Conservation (phyloP, 352 stramenopile genomes). For the Halophytophthora batemanensis region DNA sequence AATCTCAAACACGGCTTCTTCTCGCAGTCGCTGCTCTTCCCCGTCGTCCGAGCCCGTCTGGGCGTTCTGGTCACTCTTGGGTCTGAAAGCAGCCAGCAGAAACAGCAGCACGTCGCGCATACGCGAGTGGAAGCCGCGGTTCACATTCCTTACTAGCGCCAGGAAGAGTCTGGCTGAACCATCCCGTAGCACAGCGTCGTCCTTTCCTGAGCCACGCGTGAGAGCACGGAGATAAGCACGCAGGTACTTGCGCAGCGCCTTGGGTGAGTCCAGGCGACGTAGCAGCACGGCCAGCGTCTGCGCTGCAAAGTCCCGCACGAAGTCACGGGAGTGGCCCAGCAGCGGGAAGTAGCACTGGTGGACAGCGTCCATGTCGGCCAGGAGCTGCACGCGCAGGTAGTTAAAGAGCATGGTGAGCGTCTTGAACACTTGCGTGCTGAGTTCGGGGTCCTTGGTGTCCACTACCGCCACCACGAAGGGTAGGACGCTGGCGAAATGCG, state of each 20-base stretch:
- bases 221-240: constrained; percentile 74
- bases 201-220: constrained; percentile 52
- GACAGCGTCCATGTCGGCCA: constrained; percentile 88
- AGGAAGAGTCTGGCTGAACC: constrained; percentile 88
- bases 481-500: constrained; percentile 62
- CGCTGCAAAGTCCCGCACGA: constrained; percentile 88
- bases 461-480: constrained; percentile 74
- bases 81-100: constrained; percentile 68
- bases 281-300: constrained; percentile 85
- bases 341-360: constrained; percentile 90
- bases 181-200: constrained; percentile 70
- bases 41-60: constrained; percentile 15
- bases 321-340: constrained; percentile 79
- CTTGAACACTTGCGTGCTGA: constrained; percentile 90
- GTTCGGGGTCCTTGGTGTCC: constrained; percentile 85
- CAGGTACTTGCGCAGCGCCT: constrained; percentile 81
- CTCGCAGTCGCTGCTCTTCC: constrained; percentile 20
- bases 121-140: constrained; percentile 82
- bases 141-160: constrained; percentile 78
- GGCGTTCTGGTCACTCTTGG: constrained; percentile 24
- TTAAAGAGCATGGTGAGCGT: constrained; percentile 89
- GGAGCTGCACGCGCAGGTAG: constrained; percentile 76
- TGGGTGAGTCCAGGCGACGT: constrained; percentile 67
- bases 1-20: constrained; percentile 57
- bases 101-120: constrained; percentile 78